Percentiles rank a stretch among this genome's conserved stretches.
Conservation (phyloP, 441 rosid genomes). For the Pelargonium fulgidum region DNA sequence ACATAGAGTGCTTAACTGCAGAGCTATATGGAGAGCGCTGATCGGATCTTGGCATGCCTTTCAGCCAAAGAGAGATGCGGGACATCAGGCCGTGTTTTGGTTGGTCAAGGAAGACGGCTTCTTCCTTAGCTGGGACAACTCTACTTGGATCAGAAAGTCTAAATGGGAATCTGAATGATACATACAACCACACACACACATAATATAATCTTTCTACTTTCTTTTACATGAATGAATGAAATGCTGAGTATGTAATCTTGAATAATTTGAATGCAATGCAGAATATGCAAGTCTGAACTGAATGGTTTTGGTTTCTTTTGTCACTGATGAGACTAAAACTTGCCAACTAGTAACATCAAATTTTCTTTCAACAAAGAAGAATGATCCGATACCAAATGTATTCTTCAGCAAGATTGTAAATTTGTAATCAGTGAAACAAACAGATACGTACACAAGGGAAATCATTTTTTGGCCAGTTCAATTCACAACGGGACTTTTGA, state of each 20-base stretch:
- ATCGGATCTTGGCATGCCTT: background rate
- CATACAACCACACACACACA: no score
- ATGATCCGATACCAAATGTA: no score
- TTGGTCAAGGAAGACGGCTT: background rate
- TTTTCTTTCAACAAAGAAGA: no score
- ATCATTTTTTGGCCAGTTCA: background rate
- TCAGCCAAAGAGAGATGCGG: background rate
- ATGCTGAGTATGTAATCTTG: background rate
- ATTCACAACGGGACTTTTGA: slow-evolving; percentile 14
- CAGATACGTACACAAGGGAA: background rate
- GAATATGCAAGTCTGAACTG: no score
- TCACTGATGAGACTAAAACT: no score
- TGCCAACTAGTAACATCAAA: no score
- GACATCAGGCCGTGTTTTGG: background rate
- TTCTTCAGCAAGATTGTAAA: no score
- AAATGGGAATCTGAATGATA: slow-evolving; percentile 1
- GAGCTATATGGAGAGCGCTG: background rate
- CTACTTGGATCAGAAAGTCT: background rate
- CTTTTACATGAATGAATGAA: background rate
- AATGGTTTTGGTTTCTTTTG: no score
- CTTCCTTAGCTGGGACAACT: slow-evolving; percentile 9
- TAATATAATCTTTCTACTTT: no score
- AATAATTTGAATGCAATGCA: background rate
- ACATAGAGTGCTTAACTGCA: background rate
- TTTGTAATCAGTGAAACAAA: no score